Evolutionary conservation across 306 rosid species (phyloP), one percentile per base, ranked within the genome.

Genomic region (Mimosa pudica): DNA sequence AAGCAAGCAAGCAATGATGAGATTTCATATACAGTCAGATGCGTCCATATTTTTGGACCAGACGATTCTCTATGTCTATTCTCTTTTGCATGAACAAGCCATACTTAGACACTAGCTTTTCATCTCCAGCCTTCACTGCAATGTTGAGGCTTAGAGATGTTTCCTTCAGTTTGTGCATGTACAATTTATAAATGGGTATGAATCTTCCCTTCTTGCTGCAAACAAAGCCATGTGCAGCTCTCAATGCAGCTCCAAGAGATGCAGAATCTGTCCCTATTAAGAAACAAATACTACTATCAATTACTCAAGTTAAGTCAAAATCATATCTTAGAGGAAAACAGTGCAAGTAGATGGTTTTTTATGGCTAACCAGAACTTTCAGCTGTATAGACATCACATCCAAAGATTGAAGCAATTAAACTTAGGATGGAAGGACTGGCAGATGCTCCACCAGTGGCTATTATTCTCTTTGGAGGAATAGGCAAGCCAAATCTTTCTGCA

Each of bases 381-480:
- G 93, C 99, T 10, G 99, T 95, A 83, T 90, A 90, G 70, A 95
- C 88, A 74, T 95, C 94, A 84, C 94, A 89, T 78, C 99, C 98
- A 82, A 91, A 95, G 66, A 95, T 85, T 49, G 92, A 88, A 74
- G 99, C 99, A 67, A 93, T 82, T 42, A 91, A 65, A 81, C 81
- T 78, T 51, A 95, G 98, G 75, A 95, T 95, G 80, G 74, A 52
- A n/a, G 80, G 81, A 86, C 91, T 95, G 35, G 89, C 87, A 18
- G 99, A 95, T 8, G 98, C 99, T 77, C 99, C 99, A 7, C 99
- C 99, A 1, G 99, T 95, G 70, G 98, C 99, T 85, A 95, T 95
- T 61, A 95, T 86, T 81, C 96, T 87, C 75, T 82, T 89, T 48
- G 99, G 97, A 74, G 97, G 97, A 51, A 85, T 86, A 76, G 98